These are phyloP conservation scores for Aquilaria sinensis DNA, from an alignment of 345 rosid genomes.

Conservation along the genomic window DNA sequence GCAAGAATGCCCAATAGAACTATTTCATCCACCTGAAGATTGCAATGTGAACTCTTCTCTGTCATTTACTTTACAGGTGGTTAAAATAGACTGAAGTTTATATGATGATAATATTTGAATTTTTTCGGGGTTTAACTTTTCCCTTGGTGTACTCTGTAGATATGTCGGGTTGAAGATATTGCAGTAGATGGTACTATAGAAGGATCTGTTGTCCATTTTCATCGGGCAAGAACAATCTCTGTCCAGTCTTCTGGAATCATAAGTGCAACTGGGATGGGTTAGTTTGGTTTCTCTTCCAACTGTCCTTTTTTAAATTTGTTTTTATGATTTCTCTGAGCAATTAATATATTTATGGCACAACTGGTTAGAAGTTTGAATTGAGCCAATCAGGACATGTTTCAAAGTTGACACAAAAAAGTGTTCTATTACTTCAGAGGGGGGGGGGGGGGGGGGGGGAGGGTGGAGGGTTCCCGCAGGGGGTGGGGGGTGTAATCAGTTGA, in stretches of 20 bases:
- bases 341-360: neutral
- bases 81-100: constrained; percentile 9
- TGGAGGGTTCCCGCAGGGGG: neutral
- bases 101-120: neutral
- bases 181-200: constrained; percentile 74
- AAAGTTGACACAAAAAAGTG: too few relatives aligned
- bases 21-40: constrained; percentile 94
- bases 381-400: too few relatives aligned
- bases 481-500: too few relatives aligned
- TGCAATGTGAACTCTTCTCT: constrained; percentile 97
- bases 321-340: neutral
- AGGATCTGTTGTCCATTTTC: constrained; percentile 97
- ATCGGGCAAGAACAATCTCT: constrained; percentile 75
- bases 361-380: neutral
- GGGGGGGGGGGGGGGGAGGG: too few relatives aligned
- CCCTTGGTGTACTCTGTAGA: constrained; percentile 39
- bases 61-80: constrained; percentile 96
- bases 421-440: too few relatives aligned
- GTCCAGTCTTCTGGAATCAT: constrained; percentile 74
- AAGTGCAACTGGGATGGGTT: constrained; percentile 89
- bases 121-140: constrained; percentile 18
- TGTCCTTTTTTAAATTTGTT: neutral
- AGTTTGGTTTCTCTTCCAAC: constrained; percentile 9
- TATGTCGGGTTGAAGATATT: constrained; percentile 97
- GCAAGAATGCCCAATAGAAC: constrained; percentile 80